Evolutionary conservation across 192 early-diverging fungal species (phyloP), one percentile per base, ranked within the genome.

Genomic region (Linnemannia elongata): DNA sequence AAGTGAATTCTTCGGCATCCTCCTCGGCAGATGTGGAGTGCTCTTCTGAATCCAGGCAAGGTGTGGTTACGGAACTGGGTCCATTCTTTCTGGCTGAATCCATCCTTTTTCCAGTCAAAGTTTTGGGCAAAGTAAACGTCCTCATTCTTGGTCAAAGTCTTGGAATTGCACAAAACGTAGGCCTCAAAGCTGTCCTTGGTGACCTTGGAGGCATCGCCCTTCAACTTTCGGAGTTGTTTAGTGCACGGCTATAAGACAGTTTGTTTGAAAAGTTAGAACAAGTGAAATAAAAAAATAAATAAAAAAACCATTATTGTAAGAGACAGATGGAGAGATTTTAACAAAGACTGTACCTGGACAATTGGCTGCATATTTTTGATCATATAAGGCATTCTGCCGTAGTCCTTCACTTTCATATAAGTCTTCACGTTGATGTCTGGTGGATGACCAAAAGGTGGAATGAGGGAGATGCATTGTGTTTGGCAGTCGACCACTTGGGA

Each of bases 71-170:
- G n/a, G 57, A 85, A 85, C 22, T 63, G 30, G 63, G 83, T 76
- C 83, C 83, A 85, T 35, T 76, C 24, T 9, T 52, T 80, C 9
- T n/a, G 7, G 83, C 0, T 83, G 83, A 85, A 85, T 42, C 82
- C 82, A 35, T 70, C 17, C 83, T 85, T 85, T 42, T 85, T 85
- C 54, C 69, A 80, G 83, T 85, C 55, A 15, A 76, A 85, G 69
- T 63, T 72, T 72, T 76, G 72, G 41, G 74, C 63, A n/a, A 75
- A 80, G 36, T 85, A 85, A 45, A 47, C 30, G 7, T 76, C 69
- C 77, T 85, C 78, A 15, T 85, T 85, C 78, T 85, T 77, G 63
- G 33, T 52, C 78, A 85, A 22, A 36, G 83, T 85, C 78, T 85
- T 79, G 68, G 78, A 79, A 15, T 85, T 72, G 83, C 83, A 85